Conservation (phyloP, 1,139 yeast species). For the Nematodospora anomalae region DNA sequence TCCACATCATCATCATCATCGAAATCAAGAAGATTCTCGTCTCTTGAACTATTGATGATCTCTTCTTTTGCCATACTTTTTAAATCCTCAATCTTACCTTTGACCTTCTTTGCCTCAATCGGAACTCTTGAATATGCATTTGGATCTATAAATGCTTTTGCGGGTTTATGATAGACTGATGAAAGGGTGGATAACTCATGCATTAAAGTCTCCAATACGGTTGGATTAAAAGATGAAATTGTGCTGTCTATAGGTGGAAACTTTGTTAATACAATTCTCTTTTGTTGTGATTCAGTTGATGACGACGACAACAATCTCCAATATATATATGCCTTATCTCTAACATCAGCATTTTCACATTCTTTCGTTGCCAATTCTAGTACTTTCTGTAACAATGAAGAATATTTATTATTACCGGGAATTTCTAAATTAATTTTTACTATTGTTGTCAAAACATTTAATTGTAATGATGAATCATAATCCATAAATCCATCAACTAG, state of each 20-base stretch:
- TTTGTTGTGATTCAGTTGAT: conserved; percentile 42
- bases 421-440: conserved; percentile 67
- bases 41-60: conserved; percentile 62
- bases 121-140: conserved; percentile 31
- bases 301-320: conserved; percentile 84
- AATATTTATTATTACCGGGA: conserved; percentile 23
- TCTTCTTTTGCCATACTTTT: conserved; percentile 77
- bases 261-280: conserved; percentile 56
- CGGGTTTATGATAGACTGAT: conserved; percentile 87
- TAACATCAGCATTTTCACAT: conserved; percentile 85
- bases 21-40: conserved; percentile 84
- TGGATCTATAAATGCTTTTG: conserved; percentile 60
- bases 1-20: conserved; percentile 59
- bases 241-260: conserved; percentile 74
- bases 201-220: conserved; percentile 64
- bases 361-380: conserved; percentile 77
- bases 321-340: conserved; percentile 91
- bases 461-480: conserved; percentile 74
- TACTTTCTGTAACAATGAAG: conserved; percentile 62
- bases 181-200: conserved; percentile 82
- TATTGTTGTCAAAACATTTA: conserved; percentile 70
- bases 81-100: conserved; percentile 61
- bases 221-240: conserved; percentile 69
- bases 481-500: conserved; percentile 68
- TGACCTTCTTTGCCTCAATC: conserved; percentile 20